Conservation (phyloP, 2,329 filamentous ascomycete genomes). For the Aschersonia sp. region DNA sequence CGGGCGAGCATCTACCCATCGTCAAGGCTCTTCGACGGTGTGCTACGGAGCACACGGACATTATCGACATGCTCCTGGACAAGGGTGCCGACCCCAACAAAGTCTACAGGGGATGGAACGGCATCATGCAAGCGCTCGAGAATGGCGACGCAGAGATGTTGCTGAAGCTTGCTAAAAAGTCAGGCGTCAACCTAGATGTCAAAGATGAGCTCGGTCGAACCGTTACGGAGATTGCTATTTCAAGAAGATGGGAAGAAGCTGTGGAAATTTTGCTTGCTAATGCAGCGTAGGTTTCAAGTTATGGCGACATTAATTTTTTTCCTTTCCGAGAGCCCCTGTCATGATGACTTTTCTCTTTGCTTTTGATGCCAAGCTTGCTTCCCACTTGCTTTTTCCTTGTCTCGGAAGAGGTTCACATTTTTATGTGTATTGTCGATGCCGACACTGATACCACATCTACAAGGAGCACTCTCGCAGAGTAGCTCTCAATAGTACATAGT, state of each 20-base stretch:
- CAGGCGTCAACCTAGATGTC: slow-evolving; percentile 34
- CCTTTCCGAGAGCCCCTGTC: not conserved
- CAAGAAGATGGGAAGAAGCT: slow-evolving; percentile 44
- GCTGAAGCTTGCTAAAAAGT: slow-evolving; percentile 32
- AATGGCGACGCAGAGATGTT: slow-evolving; percentile 44
- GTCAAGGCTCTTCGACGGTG: slow-evolving; percentile 53
- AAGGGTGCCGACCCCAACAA: slow-evolving; percentile 54
- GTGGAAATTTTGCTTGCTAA: slow-evolving; percentile 31
- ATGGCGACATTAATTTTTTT: not conserved
- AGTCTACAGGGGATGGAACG: slow-evolving; percentile 52
- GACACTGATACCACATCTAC: no score
- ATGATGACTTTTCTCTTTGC: no score
- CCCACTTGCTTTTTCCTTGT: no score
- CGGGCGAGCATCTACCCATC: slow-evolving; percentile 56
- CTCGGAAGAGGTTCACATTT: no score
- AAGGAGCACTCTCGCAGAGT: no score
- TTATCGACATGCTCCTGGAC: slow-evolving; percentile 47
- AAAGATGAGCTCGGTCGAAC: slow-evolving; percentile 38
- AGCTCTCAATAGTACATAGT: no score
- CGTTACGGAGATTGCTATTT: slow-evolving; percentile 42
- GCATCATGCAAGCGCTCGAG: slow-evolving; percentile 49
- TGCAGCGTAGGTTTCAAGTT: slow-evolving; percentile 1
- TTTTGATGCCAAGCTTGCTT: no score
- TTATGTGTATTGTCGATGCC: no score
- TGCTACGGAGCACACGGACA: slow-evolving; percentile 38